Evolutionary conservation across 352 stramenopile genomes (phyloP).

Genomic region (Vaucheria bursata): DNA sequence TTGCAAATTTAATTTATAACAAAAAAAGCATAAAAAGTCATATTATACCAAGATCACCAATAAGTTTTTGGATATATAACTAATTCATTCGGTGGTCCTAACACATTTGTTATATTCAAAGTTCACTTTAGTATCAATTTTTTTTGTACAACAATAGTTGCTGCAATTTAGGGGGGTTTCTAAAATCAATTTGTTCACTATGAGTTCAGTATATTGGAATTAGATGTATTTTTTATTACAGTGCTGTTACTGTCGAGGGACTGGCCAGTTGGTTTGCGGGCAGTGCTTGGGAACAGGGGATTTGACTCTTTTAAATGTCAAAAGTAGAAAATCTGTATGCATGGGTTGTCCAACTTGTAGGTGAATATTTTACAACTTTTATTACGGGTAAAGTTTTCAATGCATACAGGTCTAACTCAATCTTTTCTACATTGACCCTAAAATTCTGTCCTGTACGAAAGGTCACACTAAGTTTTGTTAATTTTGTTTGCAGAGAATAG

Average conservation of each 20-base stretch:
- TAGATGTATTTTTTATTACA: not conserved
- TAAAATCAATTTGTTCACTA: not conserved
- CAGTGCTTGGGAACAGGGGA: constrained; percentile 2
- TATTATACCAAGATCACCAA: too few relatives aligned
- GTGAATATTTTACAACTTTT: not conserved
- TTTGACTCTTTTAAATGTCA: not conserved
- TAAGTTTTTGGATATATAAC: too few relatives aligned
- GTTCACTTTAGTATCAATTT: too few relatives aligned
- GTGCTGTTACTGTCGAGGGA: constrained; percentile 6
- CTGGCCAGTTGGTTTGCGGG: constrained; percentile 2
- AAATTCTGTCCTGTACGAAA: not conserved
- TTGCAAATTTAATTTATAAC: too few relatives aligned
- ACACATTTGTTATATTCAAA: too few relatives aligned
- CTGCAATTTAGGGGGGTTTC: too few relatives aligned
- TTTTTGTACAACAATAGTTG: too few relatives aligned
- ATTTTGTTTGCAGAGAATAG: not conserved
- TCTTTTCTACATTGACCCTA: not conserved
- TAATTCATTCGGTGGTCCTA: too few relatives aligned
- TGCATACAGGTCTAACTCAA: not conserved
- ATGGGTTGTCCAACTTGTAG: constrained; percentile 8
- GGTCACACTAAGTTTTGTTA: not conserved
- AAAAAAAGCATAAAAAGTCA: too few relatives aligned
- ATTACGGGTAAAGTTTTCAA: not conserved
- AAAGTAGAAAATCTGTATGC: not conserved
- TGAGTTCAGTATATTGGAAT: too few relatives aligned